These are phyloP conservation scores for Boeremia exigua DNA, from an alignment of 2,329 filamentous ascomycete species.

Conservation along the genomic window DNA sequence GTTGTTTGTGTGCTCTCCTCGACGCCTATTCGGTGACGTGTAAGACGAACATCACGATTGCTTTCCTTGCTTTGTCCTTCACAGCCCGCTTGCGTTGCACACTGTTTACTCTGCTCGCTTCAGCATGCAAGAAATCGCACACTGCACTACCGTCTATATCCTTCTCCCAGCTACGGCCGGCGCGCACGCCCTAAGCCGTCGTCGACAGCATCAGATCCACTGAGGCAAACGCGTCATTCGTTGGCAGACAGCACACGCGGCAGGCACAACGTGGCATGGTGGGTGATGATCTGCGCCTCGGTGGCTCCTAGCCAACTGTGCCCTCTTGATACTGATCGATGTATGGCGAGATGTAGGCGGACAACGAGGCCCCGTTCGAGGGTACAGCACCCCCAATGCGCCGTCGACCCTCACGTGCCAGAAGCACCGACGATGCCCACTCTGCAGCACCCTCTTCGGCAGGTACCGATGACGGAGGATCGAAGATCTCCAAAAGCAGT, in stretches of 20 bases:
- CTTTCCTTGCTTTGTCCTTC: constrained; percentile 33
- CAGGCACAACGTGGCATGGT: constrained; percentile 45
- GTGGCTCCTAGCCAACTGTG: constrained; percentile 14
- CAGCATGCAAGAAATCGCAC: constrained; percentile 47
- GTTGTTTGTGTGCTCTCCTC: constrained; percentile 7
- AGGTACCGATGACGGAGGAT: constrained; percentile 32
- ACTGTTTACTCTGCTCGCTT: constrained; percentile 38
- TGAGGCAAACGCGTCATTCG: constrained; percentile 37
- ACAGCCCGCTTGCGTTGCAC: constrained; percentile 41
- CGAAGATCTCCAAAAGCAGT: constrained; percentile 28
- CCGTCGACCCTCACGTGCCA: constrained; percentile 36
- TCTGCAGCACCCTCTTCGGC: constrained; percentile 26
- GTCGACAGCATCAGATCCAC: constrained; percentile 43
- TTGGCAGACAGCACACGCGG: constrained; percentile 31
- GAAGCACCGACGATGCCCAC: constrained; percentile 25
- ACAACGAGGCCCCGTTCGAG: constrained; percentile 34
- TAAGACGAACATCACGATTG: constrained; percentile 27
- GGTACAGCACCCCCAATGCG: constrained; percentile 27
- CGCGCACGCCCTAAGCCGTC: constrained; percentile 27
- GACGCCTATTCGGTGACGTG: constrained; percentile 16
- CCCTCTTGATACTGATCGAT: constrained; percentile 26
- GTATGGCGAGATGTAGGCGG: constrained; percentile 34
- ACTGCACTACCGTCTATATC: constrained; percentile 36
- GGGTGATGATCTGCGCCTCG: constrained; percentile 38
- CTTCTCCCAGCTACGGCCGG: constrained; percentile 26